Evolutionary conservation across 441 rosid species (phyloP).

Genomic region (Mallotus repandus): DNA sequence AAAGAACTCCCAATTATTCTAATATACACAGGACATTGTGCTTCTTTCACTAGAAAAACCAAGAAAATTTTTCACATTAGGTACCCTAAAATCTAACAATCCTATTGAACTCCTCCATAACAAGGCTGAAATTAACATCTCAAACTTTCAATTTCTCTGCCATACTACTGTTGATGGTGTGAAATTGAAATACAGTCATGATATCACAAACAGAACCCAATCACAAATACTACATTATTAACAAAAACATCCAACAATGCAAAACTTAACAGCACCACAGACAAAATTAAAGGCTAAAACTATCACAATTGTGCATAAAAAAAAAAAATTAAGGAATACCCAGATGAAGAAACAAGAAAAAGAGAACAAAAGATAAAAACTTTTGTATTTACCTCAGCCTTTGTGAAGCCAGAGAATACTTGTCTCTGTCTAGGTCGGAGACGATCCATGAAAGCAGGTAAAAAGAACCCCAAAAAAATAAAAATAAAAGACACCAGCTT

Average conservation of each 20-base stretch:
- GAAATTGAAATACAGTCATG: no score
- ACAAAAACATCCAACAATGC: neutral
- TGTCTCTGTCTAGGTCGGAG: slow-evolving; percentile 51
- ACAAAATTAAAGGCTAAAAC: slow-evolving; percentile 1
- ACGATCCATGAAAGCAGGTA: slow-evolving; percentile 41
- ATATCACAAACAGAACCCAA: neutral
- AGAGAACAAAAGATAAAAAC: neutral
- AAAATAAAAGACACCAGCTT: no score
- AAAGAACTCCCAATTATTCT: neutral
- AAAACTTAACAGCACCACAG: neutral
- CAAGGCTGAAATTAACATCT: neutral
- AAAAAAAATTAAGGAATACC: slow-evolving; percentile 11
- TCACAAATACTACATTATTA: neutral
- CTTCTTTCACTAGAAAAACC: neutral
- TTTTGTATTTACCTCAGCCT: slow-evolving; percentile 43
- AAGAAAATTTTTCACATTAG: neutral
- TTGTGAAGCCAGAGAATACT: slow-evolving; percentile 50
- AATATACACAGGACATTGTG: neutral
- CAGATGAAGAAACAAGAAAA: slow-evolving; percentile 14
- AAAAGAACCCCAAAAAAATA: neutral
- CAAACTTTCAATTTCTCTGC: neutral
- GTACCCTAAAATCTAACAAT: neutral
- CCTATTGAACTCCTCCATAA: neutral
- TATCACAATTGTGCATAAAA: neutral
- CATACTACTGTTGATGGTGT: neutral